Conservation (phyloP, 2,329 filamentous ascomycete genomes). For the Didymella lethalis region DNA sequence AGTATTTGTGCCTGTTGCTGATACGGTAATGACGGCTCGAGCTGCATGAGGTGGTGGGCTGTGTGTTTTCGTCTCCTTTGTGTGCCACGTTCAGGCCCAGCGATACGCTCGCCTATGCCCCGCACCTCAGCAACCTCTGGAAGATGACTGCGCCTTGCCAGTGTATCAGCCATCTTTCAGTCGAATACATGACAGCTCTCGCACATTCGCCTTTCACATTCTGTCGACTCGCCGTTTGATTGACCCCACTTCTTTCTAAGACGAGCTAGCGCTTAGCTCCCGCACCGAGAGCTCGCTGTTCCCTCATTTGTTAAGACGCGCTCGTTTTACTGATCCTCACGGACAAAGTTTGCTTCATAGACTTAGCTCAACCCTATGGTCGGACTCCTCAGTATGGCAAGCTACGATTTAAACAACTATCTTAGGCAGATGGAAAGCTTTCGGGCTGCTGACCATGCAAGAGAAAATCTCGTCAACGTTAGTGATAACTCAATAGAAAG, state of each 20-base stretch:
- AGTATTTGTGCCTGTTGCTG: slow-evolving; percentile 18
- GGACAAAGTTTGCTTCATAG: not conserved
- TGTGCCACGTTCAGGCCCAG: slow-evolving; percentile 9
- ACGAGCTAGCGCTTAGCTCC: slow-evolving; percentile 7
- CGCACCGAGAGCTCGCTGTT: slow-evolving; percentile 7
- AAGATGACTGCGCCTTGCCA: slow-evolving; percentile 14
- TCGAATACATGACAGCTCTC: slow-evolving; percentile 1
- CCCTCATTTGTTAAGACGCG: slow-evolving; percentile 1
- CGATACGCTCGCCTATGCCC: slow-evolving; percentile 21
- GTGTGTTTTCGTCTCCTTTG: slow-evolving; percentile 13
- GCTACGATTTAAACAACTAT: slow-evolving; percentile 34
- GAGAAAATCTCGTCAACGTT: slow-evolving; percentile 47
- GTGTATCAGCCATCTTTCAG: slow-evolving; percentile 3
- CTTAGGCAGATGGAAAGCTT: slow-evolving; percentile 44
- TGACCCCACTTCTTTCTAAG: slow-evolving; percentile 7
- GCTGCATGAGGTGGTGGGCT: slow-evolving; percentile 15
- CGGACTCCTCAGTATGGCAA: slow-evolving; percentile 23
- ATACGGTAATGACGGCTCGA: slow-evolving; percentile 13
- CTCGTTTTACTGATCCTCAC: not conserved
- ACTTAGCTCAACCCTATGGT: slow-evolving; percentile 10
- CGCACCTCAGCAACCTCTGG: slow-evolving; percentile 9
- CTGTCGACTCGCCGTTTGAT: not conserved
- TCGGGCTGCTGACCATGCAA: slow-evolving; percentile 47
- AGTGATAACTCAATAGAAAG: slow-evolving; percentile 7
- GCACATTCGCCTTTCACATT: not conserved